phyloP scores from a whole-genome alignment of 2,329 filamentous ascomycete species.

The Botryotinia narcissicola region DNA sequence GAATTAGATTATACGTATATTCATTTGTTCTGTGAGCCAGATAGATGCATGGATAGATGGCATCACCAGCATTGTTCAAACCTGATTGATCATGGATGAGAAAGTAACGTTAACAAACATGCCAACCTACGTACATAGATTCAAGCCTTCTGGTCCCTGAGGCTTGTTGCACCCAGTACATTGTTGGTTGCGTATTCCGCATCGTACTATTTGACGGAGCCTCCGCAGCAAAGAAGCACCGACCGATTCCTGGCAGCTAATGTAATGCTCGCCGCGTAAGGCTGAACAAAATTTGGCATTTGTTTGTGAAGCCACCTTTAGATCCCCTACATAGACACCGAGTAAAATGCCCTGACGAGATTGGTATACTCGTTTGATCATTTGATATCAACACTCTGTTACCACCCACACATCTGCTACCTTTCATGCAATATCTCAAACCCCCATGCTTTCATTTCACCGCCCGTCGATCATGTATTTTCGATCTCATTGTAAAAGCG shows the following conservation, averaged over 20 bases:
- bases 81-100: conserved; percentile 4
- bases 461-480: conserved; percentile 1
- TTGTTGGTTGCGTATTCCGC: background rate
- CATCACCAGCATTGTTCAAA: background rate
- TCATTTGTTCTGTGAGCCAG: background rate
- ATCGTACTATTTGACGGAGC: background rate
- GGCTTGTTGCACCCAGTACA: background rate
- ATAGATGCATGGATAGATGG: background rate
- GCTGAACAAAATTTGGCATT: conserved; percentile 2
- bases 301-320: conserved; percentile 7
- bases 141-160: conserved; percentile 11
- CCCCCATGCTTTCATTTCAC: conserved; percentile 13
- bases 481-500: background rate
- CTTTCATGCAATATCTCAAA: conserved; percentile 10
- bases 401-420: conserved; percentile 4
- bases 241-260: background rate
- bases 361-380: background rate
- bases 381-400: conserved; percentile 6
- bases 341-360: background rate
- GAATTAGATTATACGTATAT: background rate
- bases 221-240: conserved; percentile 3
- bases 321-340: conserved; percentile 4
- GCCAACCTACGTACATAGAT: background rate
- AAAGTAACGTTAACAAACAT: conserved; percentile 17
- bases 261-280: conserved; percentile 5